These are phyloP conservation scores for Sporobolomyces phaffii DNA, from an alignment of 768 basidiomycete genomes.

Conservation along the genomic window DNA sequence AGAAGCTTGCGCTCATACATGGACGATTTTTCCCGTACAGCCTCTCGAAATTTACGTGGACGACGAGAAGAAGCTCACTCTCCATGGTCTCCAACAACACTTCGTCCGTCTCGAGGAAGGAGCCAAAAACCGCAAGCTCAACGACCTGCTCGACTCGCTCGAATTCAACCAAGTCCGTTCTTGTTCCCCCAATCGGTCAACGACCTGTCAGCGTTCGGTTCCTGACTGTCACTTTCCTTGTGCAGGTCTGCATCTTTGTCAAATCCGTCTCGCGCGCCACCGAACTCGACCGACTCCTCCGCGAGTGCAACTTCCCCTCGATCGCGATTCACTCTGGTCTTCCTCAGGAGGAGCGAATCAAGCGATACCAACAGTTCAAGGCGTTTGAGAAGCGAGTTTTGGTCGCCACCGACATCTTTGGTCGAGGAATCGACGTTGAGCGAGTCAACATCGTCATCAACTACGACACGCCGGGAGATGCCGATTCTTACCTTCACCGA, in stretches of 20 bases:
- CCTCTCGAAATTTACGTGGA: slow-evolving; percentile 99
- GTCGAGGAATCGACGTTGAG: slow-evolving; percentile 98
- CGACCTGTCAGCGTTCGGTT: no score
- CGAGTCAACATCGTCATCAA: slow-evolving; percentile 98
- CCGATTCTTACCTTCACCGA: slow-evolving; percentile 96
- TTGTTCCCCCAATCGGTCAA: no score
- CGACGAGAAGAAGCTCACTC: slow-evolving; percentile 95
- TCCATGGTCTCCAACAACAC: slow-evolving; percentile 97
- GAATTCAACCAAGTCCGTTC: slow-evolving; percentile 97
- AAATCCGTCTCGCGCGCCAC: slow-evolving; percentile 96
- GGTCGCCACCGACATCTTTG: slow-evolving; percentile 98
- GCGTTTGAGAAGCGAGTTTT: slow-evolving; percentile 98
- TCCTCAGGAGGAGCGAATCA: slow-evolving; percentile 91
- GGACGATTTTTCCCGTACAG: no score
- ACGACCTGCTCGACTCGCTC: slow-evolving; percentile 86
- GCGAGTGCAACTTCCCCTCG: slow-evolving; percentile 96
- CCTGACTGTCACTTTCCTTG: neutral
- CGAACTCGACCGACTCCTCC: slow-evolving; percentile 88
- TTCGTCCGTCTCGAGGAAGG: slow-evolving; percentile 94
- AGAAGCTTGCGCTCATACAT: no score
- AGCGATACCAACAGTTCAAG: slow-evolving; percentile 95
- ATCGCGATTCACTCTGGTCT: slow-evolving; percentile 95
- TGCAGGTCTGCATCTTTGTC: slow-evolving; percentile 95
- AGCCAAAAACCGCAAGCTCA: slow-evolving; percentile 93
- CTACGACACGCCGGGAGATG: slow-evolving; percentile 94